phyloP scores from a whole-genome alignment of 768 basidiomycete species.

The Dacryopinax spathularia region DNA sequence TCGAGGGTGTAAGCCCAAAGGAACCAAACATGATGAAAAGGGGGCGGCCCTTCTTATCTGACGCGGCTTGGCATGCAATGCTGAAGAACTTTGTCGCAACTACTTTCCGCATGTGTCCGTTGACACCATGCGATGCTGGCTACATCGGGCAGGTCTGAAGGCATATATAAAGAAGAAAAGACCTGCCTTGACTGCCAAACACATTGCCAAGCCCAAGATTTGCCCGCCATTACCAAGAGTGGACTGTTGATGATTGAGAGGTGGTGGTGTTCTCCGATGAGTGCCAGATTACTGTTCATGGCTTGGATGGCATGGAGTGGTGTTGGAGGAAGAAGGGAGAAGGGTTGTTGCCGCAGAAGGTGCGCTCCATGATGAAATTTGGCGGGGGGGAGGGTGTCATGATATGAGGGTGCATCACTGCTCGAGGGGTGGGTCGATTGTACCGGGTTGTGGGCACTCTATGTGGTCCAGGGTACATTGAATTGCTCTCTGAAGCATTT shows the following conservation, averaged over 20 bases:
- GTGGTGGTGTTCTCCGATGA: constrained; percentile 24
- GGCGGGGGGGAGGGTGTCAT: too few relatives aligned
- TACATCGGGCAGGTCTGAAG: constrained; percentile 4
- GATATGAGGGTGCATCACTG: constrained; percentile 27
- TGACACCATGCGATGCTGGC: background rate
- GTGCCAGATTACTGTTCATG: constrained; percentile 23
- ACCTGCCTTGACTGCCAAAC: constrained; percentile 16
- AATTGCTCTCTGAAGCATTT: constrained; percentile 22
- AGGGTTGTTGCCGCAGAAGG: constrained; percentile 14
- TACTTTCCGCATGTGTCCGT: constrained; percentile 2
- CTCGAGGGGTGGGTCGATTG: constrained; percentile 20
- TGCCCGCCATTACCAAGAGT: constrained; percentile 18
- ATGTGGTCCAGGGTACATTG: constrained; percentile 16
- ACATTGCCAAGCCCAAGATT: constrained; percentile 15
- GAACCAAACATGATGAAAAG: too few relatives aligned
- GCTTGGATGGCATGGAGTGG: constrained; percentile 24
- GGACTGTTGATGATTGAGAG: constrained; percentile 22
- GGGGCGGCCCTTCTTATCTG: too few relatives aligned
- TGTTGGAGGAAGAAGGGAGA: constrained; percentile 22
- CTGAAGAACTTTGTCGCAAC: background rate
- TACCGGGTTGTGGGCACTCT: constrained; percentile 24
- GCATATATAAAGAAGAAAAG: constrained; percentile 1
- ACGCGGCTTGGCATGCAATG: background rate
- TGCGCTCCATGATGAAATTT: constrained; percentile 24
- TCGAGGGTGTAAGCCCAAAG: too few relatives aligned